Base-by-base conservation (phyloP, 805 yeast species). In the Millerozyma miso region DNA sequence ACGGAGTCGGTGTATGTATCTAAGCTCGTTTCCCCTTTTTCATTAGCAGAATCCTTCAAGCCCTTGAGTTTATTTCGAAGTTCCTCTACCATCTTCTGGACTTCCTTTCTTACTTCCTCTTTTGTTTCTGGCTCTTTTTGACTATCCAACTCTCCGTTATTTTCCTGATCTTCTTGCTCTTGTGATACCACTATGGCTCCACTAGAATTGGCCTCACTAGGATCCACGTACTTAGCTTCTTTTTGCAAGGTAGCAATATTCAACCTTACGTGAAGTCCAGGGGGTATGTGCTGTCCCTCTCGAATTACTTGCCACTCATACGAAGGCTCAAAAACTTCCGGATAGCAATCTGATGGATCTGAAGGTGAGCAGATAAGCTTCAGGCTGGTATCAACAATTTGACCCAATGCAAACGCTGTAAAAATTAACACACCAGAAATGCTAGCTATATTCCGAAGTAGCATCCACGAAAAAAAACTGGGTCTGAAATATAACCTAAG, bases 211-310 rank as follows among this genome's bases (percentile, higher is more conserved):
- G 29, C 6, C 29, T 23, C 29, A 23, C 42, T 42, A 7, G 40
- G 43, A 19, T 68, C 75, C 46, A 79, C 51, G 4, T 83, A 46
- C 50, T 80, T 85, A 1, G 96, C 97, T 59, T 83, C 85, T 52
- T 75, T 79, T 19, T 65, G 60, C 15, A 84, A 82, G 0, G 89
- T 81, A n/a, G 83, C 87, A 44, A 89, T 63, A 58, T 88, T 83
- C 51, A 90, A 53, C 49, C 87, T 71, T 10, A 89, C 79, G 59
- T 86, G 90, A 29, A 86, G 62, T 0, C 97, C 98, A 4, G 77
- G 77, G 0, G 97, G 96, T 3, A 90, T 72, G 5, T 76, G 72
- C 54, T 88, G 96, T n/a, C 82, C 88, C 38, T 77, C 82, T 50
- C 65, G 71, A 4, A 90, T 76, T 1, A 56, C 56, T 63, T 81